Conservation (phyloP, 2,329 filamentous ascomycete genomes). For the Fusarium ramigenum region DNA sequence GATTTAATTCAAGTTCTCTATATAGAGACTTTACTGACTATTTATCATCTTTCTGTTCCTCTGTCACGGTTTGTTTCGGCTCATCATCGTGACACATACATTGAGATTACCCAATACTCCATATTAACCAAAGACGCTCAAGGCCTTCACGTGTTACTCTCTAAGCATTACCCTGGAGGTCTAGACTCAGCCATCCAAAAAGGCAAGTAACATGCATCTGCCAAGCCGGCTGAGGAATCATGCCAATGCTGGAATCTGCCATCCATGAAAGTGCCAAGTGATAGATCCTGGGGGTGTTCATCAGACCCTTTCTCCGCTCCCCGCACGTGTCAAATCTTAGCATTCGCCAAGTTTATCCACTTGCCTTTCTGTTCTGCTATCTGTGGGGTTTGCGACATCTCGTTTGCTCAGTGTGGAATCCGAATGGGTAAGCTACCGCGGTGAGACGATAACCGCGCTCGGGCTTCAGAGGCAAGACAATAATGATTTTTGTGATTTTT, state of each 20-base stretch:
- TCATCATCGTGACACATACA: too few relatives aligned
- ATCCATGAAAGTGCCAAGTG: neutral
- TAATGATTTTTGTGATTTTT: neutral
- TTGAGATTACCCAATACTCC: neutral
- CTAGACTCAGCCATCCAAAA: neutral
- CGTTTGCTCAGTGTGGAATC: neutral
- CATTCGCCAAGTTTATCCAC: conserved; percentile 55
- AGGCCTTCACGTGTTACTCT: fast-evolving
- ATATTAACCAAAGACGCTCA: neutral
- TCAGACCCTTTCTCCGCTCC: neutral
- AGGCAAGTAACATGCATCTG: neutral
- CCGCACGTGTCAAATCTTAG: neutral
- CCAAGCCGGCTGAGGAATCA: neutral
- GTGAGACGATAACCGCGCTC: too few relatives aligned
- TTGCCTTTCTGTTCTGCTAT: neutral
- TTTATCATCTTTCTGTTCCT: neutral
- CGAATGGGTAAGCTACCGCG: conserved; percentile 6
- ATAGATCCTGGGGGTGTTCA: neutral
- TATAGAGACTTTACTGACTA: fast-evolving
- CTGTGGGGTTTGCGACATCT: neutral
- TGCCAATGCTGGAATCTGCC: neutral
- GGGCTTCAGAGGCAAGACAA: too few relatives aligned
- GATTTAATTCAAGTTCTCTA: fast-evolving
- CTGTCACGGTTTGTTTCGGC: neutral
- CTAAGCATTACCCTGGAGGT: neutral